phyloP scores from a whole-genome alignment of 2,329 filamentous ascomycete genomes.

The Botrytis fabae region DNA sequence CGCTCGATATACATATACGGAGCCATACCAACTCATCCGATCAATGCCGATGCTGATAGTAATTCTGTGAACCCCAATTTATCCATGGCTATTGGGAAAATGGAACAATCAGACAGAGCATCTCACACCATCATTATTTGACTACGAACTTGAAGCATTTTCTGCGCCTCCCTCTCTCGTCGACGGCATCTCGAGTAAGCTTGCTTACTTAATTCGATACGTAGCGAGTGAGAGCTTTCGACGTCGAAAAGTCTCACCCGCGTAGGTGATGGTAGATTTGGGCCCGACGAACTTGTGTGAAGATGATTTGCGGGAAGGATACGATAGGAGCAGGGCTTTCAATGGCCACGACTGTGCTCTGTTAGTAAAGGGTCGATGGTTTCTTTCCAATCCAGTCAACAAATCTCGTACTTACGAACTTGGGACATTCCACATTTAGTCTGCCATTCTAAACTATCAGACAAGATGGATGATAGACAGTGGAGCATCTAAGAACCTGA shows the following conservation, averaged over 20 bases:
- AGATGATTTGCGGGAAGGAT: neutral
- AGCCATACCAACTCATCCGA: neutral
- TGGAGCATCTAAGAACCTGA: neutral
- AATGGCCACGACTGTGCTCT: neutral
- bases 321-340: neutral
- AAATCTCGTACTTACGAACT: neutral
- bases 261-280: too few species aligned
- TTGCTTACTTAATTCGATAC: too few species aligned
- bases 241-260: neutral
- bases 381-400: neutral
- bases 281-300: neutral
- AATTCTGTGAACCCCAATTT: neutral
- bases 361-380: neutral
- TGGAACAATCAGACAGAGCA: neutral
- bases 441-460: neutral
- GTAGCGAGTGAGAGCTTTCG: neutral
- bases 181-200: neutral
- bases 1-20: neutral
- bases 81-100: neutral
- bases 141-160: neutral
- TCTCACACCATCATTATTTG: neutral
- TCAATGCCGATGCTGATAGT: neutral
- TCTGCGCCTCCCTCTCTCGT: neutral
- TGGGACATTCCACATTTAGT: neutral
- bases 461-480: neutral